These are phyloP conservation scores for Jamesozyma hellenica DNA, from an alignment of 805 yeast species.

Conservation along the genomic window DNA sequence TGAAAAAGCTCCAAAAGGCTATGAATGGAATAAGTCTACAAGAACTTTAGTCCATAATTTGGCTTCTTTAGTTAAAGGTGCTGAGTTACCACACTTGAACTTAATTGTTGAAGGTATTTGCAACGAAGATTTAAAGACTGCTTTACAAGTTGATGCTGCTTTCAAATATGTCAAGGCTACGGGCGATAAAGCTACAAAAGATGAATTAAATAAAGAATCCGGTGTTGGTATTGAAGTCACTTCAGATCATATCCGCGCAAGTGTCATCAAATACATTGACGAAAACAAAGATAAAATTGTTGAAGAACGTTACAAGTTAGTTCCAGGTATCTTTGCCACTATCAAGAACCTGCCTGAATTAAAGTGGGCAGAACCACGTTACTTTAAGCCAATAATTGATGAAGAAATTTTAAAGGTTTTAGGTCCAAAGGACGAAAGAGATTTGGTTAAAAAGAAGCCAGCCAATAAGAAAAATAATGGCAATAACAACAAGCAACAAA, in stretches of 20 bases:
- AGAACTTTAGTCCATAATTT: constrained; percentile 64
- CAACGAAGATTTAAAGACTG: constrained; percentile 52
- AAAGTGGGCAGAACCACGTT: constrained; percentile 86
- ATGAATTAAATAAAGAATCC: constrained; percentile 48
- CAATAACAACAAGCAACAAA: constrained; percentile 14
- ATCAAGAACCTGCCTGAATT: constrained; percentile 63
- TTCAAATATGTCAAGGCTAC: constrained; percentile 56
- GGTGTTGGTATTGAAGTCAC: constrained; percentile 78
- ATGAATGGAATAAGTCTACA: constrained; percentile 39
- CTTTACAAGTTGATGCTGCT: constrained; percentile 72
- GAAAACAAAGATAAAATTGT: constrained; percentile 49
- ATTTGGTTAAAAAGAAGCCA: constrained; percentile 66
- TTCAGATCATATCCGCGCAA: constrained; percentile 49
- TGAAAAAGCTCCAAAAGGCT: constrained; percentile 29
- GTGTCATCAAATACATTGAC: constrained; percentile 51
- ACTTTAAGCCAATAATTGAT: constrained; percentile 83
- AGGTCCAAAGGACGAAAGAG: constrained; percentile 97
- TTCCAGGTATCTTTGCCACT: constrained; percentile 69
- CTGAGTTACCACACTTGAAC: constrained; percentile 37
- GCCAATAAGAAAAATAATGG: constrained; percentile 24
- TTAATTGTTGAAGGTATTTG: constrained; percentile 52
- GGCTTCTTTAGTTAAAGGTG: constrained; percentile 60
- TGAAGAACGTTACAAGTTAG: constrained; percentile 66
- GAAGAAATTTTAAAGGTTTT: constrained; percentile 55
- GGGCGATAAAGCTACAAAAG: constrained; percentile 36